Percentiles rank a stretch among this genome's conserved stretches.
Evolutionary conservation across 495 filamentous ascomycete genomes (phyloP).

Genomic region (Penicillium alfredii): DNA sequence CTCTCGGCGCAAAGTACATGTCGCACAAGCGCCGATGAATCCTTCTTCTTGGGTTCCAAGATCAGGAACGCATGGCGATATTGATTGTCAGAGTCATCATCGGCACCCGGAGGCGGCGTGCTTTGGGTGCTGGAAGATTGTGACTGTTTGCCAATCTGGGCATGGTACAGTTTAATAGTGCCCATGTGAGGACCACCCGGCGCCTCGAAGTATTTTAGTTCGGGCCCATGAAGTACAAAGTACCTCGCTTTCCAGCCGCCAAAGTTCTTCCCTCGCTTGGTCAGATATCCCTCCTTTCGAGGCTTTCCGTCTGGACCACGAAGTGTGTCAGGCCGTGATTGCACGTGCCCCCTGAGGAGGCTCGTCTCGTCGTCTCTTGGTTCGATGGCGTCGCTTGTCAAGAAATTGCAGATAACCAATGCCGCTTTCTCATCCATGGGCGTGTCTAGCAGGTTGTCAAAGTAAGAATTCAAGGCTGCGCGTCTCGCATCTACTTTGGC

Average conservation of each 20-base stretch:
- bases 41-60: constrained; percentile 92
- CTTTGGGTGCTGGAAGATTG: constrained; percentile 49
- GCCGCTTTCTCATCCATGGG: constrained; percentile 73
- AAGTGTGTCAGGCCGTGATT: constrained; percentile 33
- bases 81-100: constrained; percentile 81
- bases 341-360: constrained; percentile 40
- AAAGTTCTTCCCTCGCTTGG: constrained; percentile 96
- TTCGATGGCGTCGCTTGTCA: constrained; percentile 80
- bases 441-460: constrained; percentile 76
- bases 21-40: constrained; percentile 81
- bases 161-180: constrained; percentile 83
- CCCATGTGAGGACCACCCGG: constrained; percentile 84
- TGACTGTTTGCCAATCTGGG: constrained; percentile 88
- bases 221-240: constrained; percentile 85
- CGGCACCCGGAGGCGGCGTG: constrained; percentile 52
- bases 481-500: constrained; percentile 89
- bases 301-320: constrained; percentile 58
- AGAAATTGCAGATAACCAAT: constrained; percentile 77
- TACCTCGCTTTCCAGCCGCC: constrained; percentile 98
- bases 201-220: constrained; percentile 85
- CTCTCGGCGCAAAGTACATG: constrained; percentile 95
- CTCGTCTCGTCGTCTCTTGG: constrained; percentile 60
- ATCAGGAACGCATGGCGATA: constrained; percentile 96
- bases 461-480: constrained; percentile 73
- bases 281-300: constrained; percentile 84